A percentile compares a stretch with the other conserved stretches of the same genome.
These are phyloP conservation scores for Trametes sanguinea DNA, from an alignment of 768 basidiomycete genomes.

Conservation along the genomic window DNA sequence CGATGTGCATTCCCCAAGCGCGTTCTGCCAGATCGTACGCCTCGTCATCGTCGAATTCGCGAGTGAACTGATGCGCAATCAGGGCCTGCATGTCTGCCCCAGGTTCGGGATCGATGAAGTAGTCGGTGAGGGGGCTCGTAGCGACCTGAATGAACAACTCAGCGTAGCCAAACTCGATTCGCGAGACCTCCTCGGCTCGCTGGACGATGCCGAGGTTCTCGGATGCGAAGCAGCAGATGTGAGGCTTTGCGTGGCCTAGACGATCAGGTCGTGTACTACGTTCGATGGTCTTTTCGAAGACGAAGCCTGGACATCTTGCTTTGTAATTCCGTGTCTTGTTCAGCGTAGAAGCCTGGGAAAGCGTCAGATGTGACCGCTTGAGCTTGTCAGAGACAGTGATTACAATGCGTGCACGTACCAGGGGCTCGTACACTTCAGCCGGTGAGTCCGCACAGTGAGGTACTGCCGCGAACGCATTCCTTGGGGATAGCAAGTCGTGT, in stretches of 20 bases:
- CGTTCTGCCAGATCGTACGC: background rate
- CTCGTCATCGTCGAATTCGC: background rate
- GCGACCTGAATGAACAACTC: slow-evolving; percentile 19
- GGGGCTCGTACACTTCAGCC: too few relatives aligned
- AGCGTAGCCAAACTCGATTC: slow-evolving; percentile 5
- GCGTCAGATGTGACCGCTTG: too few relatives aligned
- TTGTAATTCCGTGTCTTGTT: background rate
- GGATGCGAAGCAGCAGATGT: slow-evolving; percentile 12
- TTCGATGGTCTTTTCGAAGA: background rate
- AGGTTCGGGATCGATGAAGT: slow-evolving; percentile 9
- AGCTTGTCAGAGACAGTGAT: too few relatives aligned
- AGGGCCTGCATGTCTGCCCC: background rate
- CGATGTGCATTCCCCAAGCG: background rate
- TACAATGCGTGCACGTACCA: too few relatives aligned
- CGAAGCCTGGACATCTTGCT: slow-evolving; percentile 9
- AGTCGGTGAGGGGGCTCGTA: background rate
- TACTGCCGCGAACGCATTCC: background rate
- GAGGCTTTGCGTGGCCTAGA: background rate
- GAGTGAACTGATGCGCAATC: background rate
- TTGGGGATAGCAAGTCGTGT: background rate
- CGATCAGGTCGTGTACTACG: background rate
- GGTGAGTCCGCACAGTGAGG: background rate
- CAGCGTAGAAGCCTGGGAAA: slow-evolving; percentile 23
- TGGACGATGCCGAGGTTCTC: background rate
- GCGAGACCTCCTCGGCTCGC: background rate